A percentile compares a stretch with the other conserved stretches of the same genome.
Evolutionary conservation across 345 rosid species (phyloP).

Genomic region (Hirschfeldia incana): DNA sequence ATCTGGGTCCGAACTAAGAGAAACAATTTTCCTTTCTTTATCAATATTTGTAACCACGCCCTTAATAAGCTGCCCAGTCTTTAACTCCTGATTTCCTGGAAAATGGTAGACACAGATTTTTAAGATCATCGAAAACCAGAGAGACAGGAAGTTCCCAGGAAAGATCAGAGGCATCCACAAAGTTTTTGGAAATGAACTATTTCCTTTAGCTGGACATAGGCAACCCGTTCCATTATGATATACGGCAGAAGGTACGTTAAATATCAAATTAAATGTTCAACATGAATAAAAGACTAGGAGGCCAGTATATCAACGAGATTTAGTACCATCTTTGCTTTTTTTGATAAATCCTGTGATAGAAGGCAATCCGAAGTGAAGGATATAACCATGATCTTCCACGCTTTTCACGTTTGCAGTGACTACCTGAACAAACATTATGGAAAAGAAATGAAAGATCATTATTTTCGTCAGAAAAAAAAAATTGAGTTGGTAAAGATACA

Average conservation of each 20-base stretch:
- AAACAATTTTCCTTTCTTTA: slow-evolving; percentile 69
- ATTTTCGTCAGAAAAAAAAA: neutral
- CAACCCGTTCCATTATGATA: too few relatives aligned
- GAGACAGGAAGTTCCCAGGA: slow-evolving; percentile 14
- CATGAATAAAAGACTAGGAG: neutral
- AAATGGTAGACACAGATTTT: neutral
- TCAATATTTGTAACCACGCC: slow-evolving; percentile 76
- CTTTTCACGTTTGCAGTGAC: slow-evolving; percentile 78
- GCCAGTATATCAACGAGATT: slow-evolving; percentile 9
- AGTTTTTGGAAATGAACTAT: too few relatives aligned
- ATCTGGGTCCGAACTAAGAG: slow-evolving; percentile 67
- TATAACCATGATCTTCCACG: slow-evolving; percentile 94
- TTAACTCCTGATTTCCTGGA: slow-evolving; percentile 48
- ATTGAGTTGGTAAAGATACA: neutral
- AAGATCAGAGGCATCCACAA: slow-evolving; percentile 12
- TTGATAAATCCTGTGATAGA: slow-evolving; percentile 77
- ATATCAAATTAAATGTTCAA: slow-evolving; percentile 7
- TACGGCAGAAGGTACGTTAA: neutral
- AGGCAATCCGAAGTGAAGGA: slow-evolving; percentile 85
- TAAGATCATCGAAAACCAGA: slow-evolving; percentile 1
- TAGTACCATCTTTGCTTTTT: slow-evolving; percentile 54
- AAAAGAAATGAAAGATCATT: slow-evolving; percentile 7
- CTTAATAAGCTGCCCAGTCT: slow-evolving; percentile 72
- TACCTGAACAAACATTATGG: slow-evolving; percentile 50
- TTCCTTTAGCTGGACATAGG: too few relatives aligned